Conservation (phyloP, 2,329 filamentous ascomycete genomes). For the Phyllosticta paracitricarpa region DNA sequence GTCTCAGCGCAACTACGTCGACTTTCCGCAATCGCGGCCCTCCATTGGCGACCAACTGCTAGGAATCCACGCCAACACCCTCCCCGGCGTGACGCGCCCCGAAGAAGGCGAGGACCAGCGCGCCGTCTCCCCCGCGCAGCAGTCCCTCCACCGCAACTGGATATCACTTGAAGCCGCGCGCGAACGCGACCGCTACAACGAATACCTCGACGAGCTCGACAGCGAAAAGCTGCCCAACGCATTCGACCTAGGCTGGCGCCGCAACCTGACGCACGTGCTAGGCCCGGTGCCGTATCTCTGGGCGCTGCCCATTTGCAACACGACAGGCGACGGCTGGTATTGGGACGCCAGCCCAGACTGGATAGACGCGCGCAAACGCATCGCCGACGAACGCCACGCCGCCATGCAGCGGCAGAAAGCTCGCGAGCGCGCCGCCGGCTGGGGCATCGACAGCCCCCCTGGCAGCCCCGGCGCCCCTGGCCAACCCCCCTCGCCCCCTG, state of each 20-base stretch:
- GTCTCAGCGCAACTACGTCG: slow-evolving; percentile 30
- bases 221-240: slow-evolving; percentile 81
- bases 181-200: slow-evolving; percentile 60
- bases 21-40: slow-evolving; percentile 19
- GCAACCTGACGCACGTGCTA: slow-evolving; percentile 74
- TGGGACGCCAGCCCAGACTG: slow-evolving; percentile 84
- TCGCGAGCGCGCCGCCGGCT: slow-evolving; percentile 57
- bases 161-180: slow-evolving; percentile 32
- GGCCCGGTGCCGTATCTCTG: slow-evolving; percentile 64
- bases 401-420: slow-evolving; percentile 44
- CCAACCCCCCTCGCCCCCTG: background rate
- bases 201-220: slow-evolving; percentile 84
- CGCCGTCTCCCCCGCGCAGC: slow-evolving; percentile 27
- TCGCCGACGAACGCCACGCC: slow-evolving; percentile 34
- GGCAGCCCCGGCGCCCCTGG: background rate
- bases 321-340: slow-evolving; percentile 82
- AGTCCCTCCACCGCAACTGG: slow-evolving; percentile 31
- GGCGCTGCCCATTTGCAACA: slow-evolving; percentile 73
- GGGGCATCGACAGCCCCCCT: slow-evolving; percentile 39
- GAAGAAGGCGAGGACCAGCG: slow-evolving; percentile 65
- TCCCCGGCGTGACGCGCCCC: slow-evolving; percentile 68
- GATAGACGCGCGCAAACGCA: slow-evolving; percentile 57
- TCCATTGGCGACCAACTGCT: slow-evolving; percentile 58
- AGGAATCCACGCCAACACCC: slow-evolving; percentile 70
- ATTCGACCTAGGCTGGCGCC: slow-evolving; percentile 78